Conservation (phyloP, 78 protist genomes). For the Chrysochromulina parva region DNA sequence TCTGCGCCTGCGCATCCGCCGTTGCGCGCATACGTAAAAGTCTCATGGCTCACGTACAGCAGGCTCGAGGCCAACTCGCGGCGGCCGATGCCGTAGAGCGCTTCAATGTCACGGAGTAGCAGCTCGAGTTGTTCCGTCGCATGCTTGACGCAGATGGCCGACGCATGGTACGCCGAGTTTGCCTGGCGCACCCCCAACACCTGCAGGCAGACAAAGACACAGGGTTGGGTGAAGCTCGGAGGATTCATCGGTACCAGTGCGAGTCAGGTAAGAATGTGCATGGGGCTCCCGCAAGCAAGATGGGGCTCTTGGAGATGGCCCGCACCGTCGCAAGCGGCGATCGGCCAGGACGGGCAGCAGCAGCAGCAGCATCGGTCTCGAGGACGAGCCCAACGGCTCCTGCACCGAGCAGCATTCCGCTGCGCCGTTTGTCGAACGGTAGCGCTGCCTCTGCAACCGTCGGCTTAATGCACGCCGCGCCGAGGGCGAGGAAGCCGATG, state of each 20-base stretch:
- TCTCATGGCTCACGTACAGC: slow-evolving; percentile 5
- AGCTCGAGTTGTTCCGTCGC: neutral
- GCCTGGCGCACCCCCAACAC: neutral
- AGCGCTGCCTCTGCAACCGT: neutral
- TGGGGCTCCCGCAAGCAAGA: no score
- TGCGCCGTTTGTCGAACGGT: neutral
- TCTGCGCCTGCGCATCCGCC: slow-evolving; percentile 29
- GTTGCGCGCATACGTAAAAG: neutral
- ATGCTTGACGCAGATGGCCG: neutral
- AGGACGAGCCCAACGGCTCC: slow-evolving; percentile 8
- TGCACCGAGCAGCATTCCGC: neutral
- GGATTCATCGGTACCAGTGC: no score
- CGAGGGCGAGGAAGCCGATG: slow-evolving; percentile 26
- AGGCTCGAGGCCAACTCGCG: neutral
- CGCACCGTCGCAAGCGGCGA: no score
- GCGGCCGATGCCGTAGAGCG: neutral
- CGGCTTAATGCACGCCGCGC: neutral
- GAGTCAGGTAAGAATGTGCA: no score
- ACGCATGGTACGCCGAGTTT: slow-evolving; percentile 21
- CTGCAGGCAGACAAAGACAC: no score
- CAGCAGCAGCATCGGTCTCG: neutral
- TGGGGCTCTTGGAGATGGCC: no score
- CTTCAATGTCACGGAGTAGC: neutral
- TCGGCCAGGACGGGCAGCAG: no score
- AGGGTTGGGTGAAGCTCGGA: no score